Evolutionary conservation across 208 protist genomes (phyloP).

Genomic region (Trypanosomatidae sp.): DNA sequence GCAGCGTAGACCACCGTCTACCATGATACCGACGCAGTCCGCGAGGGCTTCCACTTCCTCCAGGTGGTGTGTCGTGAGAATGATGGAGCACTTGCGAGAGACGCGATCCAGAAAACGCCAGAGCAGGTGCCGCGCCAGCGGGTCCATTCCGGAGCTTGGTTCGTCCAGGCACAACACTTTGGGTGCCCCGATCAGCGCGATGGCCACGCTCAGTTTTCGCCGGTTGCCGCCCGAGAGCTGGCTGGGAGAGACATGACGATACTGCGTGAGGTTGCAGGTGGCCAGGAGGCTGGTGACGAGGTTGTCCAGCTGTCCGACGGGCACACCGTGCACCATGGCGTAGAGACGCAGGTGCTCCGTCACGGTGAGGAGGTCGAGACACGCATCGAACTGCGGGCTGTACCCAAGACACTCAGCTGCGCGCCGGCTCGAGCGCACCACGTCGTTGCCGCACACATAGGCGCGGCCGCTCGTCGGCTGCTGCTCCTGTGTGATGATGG

Average conservation of each 20-base stretch:
- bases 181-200: constrained; percentile 75
- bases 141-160: constrained; percentile 76
- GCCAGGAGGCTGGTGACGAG: constrained; percentile 34
- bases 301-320: constrained; percentile 16
- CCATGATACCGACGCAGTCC: constrained; percentile 89
- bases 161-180: constrained; percentile 76
- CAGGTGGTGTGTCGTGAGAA: constrained; percentile 93
- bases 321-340: constrained; percentile 69
- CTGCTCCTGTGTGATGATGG: constrained; percentile 80
- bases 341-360: constrained; percentile 93
- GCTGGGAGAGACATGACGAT: constrained; percentile 31
- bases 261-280: constrained; percentile 33
- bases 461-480: constrained; percentile 61
- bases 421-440: constrained; percentile 33
- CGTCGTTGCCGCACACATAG: constrained; percentile 52
- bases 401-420: constrained; percentile 87
- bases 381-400: constrained; percentile 95
- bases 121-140: constrained; percentile 46
- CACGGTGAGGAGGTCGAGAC: constrained; percentile 91
- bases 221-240: constrained; percentile 74
- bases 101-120: constrained; percentile 71
- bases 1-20: constrained; percentile 79
- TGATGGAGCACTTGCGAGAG: constrained; percentile 50
- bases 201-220: constrained; percentile 70
- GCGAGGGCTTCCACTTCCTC: constrained; percentile 90